Conservation (phyloP, 106 monocot genomes). For the Gastrodia elata region DNA sequence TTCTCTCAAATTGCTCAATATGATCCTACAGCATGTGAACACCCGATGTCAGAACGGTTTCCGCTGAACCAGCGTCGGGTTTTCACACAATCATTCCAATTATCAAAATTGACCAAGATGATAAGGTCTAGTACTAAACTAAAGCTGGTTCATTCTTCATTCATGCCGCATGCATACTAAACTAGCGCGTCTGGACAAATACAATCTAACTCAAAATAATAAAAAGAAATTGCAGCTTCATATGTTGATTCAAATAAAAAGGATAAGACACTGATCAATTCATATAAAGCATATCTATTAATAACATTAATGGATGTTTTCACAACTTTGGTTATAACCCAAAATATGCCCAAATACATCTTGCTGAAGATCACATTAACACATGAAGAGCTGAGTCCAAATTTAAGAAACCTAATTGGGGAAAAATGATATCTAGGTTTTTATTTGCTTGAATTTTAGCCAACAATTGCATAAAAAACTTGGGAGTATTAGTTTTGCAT, state of each 20-base stretch:
- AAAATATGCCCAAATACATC: neutral
- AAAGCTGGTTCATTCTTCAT: neutral
- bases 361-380: no score
- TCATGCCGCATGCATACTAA: neutral
- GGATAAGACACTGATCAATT: neutral
- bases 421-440: no score
- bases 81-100: neutral
- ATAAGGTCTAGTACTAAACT: neutral
- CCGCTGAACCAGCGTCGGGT: no score
- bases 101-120: neutral
- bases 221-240: neutral
- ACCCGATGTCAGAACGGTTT: no score
- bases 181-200: neutral
- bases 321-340: neutral
- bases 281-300: neutral
- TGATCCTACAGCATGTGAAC: no score
- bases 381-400: no score
- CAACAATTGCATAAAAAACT: no score
- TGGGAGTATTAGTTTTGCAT: no score
- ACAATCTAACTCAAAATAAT: neutral
- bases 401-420: no score
- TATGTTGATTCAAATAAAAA: neutral
- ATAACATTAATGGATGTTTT: neutral
- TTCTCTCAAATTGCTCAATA: no score
- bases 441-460: no score